A percentile compares a stretch with the other conserved stretches of the same genome.
Conservation (phyloP, 2,329 filamentous ascomycete genomes). For the Aspergillus transmontanensis region DNA sequence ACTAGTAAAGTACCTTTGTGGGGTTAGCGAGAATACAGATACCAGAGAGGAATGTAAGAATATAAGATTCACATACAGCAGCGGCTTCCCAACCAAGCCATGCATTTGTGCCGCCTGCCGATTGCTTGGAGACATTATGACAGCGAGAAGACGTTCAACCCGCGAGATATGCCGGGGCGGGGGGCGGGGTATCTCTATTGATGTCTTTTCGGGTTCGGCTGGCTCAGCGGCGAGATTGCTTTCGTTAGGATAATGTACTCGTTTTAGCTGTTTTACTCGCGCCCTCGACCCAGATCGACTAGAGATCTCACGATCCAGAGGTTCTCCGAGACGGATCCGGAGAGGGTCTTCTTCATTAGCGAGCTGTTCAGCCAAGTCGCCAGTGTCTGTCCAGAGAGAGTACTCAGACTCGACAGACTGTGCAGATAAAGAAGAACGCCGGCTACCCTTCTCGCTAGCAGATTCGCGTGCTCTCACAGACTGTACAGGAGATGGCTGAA, state of each 20-base stretch:
- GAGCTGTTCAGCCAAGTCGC: conserved; percentile 90
- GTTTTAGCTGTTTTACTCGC: conserved; percentile 56
- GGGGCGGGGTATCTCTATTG: conserved; percentile 75
- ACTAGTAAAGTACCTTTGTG: conserved; percentile 83
- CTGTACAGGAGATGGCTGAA: conserved; percentile 38
- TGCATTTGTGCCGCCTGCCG: conserved; percentile 70
- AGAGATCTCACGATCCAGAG: conserved; percentile 64
- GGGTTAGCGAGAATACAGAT: conserved; percentile 24
- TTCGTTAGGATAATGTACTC: conserved; percentile 67
- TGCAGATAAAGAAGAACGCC: conserved; percentile 54
- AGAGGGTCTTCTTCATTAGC: conserved; percentile 81
- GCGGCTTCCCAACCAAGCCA: conserved; percentile 91
- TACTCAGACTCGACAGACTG: conserved; percentile 66
- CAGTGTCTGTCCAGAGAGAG: conserved; percentile 89
- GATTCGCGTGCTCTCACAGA: conserved; percentile 42
- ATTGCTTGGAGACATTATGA: conserved; percentile 82
- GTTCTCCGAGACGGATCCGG: conserved; percentile 67
- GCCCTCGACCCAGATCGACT: conserved; percentile 38
- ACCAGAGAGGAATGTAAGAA: conserved; percentile 7
- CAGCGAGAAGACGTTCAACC: conserved; percentile 70
- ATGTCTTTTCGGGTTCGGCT: conserved; percentile 38
- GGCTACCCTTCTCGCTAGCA: conserved; percentile 52
- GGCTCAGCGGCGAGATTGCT: conserved; percentile 41
- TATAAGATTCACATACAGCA: conserved; percentile 69
- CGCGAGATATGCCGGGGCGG: conserved; percentile 64